Percentiles rank a stretch among this genome's conserved stretches.
phyloP scores from a whole-genome alignment of 225 moss, liverwort and hornwort genomes.

The Sphagnum tenellum region DNA sequence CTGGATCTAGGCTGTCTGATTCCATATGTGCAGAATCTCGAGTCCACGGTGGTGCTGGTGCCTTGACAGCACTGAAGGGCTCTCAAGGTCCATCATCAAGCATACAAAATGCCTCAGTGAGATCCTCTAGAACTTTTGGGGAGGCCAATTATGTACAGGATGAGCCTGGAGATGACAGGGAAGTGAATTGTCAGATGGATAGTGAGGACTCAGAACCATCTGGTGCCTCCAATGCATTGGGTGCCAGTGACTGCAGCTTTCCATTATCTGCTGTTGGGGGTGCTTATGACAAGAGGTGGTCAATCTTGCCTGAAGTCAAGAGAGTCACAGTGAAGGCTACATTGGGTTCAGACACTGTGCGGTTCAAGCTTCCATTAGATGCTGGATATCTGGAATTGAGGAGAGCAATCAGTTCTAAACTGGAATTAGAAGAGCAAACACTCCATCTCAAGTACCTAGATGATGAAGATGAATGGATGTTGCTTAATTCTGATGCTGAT shows the following conservation, averaged over 20 bases:
- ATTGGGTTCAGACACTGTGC: conserved; percentile 65
- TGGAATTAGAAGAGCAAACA: no score
- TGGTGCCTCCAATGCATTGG: conserved; percentile 38
- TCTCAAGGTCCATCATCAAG: conserved; percentile 33
- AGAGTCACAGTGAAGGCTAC: conserved; percentile 76
- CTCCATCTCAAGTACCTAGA: no score
- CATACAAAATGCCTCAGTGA: conserved; percentile 17
- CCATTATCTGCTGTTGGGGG: conserved; percentile 59
- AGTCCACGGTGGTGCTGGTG: conserved; percentile 86
- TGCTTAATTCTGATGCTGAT: no score
- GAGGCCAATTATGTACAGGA: conserved; percentile 12
- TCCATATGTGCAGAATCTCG: conserved; percentile 60
- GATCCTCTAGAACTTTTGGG: conserved; percentile 24
- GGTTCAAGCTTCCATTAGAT: conserved; percentile 20
- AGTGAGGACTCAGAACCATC: conserved; percentile 11
- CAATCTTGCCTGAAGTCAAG: conserved; percentile 15
- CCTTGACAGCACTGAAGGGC: conserved; percentile 64
- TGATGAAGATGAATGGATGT: no score
- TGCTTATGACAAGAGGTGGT: conserved; percentile 36
- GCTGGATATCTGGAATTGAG: no score
- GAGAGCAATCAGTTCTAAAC: no score
- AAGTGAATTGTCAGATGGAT: conserved; percentile 33
- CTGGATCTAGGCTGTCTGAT: conserved; percentile 18
- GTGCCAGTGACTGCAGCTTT: conserved; percentile 62
- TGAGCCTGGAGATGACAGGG: conserved; percentile 24